Conservation (phyloP, 352 stramenopile species). For the Phytophthora cryptogea region DNA sequence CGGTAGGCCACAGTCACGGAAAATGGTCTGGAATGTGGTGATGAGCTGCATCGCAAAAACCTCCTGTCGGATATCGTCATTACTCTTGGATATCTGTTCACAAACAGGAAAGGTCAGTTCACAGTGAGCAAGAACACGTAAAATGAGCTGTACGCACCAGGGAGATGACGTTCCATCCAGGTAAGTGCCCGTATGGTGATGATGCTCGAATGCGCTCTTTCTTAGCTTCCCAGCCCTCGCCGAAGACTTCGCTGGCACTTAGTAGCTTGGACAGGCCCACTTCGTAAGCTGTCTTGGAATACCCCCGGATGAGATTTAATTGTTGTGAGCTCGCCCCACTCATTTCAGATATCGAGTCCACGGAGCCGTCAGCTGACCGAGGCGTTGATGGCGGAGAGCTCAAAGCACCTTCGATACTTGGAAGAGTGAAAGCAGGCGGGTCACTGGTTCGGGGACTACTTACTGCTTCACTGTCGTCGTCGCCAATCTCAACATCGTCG, state of each 20-base stretch:
- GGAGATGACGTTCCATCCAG: slow-evolving; percentile 93
- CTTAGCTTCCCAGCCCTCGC: slow-evolving; percentile 95
- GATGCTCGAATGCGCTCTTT: slow-evolving; percentile 89
- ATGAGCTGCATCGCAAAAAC: slow-evolving; percentile 97
- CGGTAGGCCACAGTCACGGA: slow-evolving; percentile 88
- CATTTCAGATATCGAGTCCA: slow-evolving; percentile 27
- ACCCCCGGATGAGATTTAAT: slow-evolving; percentile 51
- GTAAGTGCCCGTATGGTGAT: slow-evolving; percentile 83
- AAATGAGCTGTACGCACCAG: slow-evolving; percentile 48
- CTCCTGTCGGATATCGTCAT: slow-evolving; percentile 97
- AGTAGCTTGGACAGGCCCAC: slow-evolving; percentile 69
- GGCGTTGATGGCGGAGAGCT: slow-evolving; percentile 15
- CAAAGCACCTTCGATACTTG: slow-evolving; percentile 13
- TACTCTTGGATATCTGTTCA: slow-evolving; percentile 94
- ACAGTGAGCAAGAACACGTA: background rate
- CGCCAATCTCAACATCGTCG: slow-evolving; percentile 28
- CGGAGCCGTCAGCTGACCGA: slow-evolving; percentile 22
- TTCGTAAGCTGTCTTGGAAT: slow-evolving; percentile 72
- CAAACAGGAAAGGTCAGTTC: slow-evolving; percentile 2
- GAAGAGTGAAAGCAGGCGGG: slow-evolving; percentile 4
- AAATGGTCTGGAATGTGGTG: slow-evolving; percentile 92
- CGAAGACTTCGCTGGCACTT: slow-evolving; percentile 73
- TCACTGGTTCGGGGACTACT: slow-evolving; percentile 1
- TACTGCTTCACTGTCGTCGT: slow-evolving; percentile 7
- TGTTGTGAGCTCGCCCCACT: slow-evolving; percentile 18